Evolutionary conservation across 805 yeast genomes (phyloP).

Genomic region (Schwanniomyces occidentalis): DNA sequence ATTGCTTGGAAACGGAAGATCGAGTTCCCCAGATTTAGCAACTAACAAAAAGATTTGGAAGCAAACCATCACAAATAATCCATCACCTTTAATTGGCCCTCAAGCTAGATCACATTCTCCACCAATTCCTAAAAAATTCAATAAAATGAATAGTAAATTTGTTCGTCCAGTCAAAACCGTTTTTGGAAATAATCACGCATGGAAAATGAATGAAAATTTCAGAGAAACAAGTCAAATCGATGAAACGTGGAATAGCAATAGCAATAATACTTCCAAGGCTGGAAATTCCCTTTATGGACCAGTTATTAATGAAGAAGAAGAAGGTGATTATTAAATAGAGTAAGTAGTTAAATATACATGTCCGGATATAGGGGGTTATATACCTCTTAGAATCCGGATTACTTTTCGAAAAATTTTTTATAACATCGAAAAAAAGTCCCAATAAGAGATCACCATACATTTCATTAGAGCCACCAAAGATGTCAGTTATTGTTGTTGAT

Average conservation of each 20-base stretch:
- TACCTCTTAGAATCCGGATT: conserved; percentile 4
- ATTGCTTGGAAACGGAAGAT: conserved; percentile 1
- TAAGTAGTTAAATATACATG: too few relatives aligned
- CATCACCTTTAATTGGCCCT: neutral
- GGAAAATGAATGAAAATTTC: conserved; percentile 1
- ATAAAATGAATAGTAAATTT: conserved; percentile 5
- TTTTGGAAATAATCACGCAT: neutral
- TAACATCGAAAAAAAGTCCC: conserved; percentile 1
- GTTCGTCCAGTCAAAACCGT: conserved; percentile 1
- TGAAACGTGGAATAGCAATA: too few relatives aligned
- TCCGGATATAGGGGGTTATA: neutral
- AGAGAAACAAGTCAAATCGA: neutral
- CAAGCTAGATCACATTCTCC: conserved; percentile 25
- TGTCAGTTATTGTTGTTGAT: conserved; percentile 43
- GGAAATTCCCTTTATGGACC: neutral
- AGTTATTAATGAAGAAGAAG: conserved; percentile 19
- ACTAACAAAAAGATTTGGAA: conserved; percentile 4
- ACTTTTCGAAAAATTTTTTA: conserved; percentile 8
- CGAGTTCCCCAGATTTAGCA: conserved; percentile 7
- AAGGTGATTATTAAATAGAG: conserved; percentile 14
- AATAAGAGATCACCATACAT: neutral
- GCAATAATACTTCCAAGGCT: too few relatives aligned
- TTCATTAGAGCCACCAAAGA: neutral
- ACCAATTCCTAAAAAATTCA: conserved; percentile 21
- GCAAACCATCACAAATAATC: neutral